A percentile compares a stretch with the other conserved stretches of the same genome.
Evolutionary conservation across 805 yeast species (phyloP).

Genomic region (Yarrowia yakushimensis): DNA sequence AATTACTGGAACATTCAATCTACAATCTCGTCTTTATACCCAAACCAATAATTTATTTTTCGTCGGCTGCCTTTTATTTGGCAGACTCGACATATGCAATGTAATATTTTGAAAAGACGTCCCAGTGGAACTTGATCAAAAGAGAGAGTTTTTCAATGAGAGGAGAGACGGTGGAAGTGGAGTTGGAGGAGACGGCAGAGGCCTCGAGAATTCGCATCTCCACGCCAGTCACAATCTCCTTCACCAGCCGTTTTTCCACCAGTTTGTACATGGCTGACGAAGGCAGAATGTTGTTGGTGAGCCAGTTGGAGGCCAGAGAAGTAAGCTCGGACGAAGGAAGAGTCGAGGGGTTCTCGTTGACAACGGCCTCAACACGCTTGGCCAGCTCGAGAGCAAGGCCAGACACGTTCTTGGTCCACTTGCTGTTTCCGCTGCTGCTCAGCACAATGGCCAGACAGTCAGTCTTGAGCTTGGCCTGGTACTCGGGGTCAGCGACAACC

Average conservation of each 20-base stretch:
- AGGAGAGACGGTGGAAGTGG: constrained; percentile 28
- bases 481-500: constrained; percentile 37
- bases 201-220: neutral
- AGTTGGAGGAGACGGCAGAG: constrained; percentile 25
- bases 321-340: constrained; percentile 45
- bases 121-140: constrained; percentile 74
- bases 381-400: constrained; percentile 67
- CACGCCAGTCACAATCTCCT: constrained; percentile 25
- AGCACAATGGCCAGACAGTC: constrained; percentile 76
- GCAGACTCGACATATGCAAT: constrained; percentile 32
- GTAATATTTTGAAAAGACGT: constrained; percentile 73
- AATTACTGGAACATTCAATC: too few relatives aligned
- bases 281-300: constrained; percentile 83
- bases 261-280: constrained; percentile 69
- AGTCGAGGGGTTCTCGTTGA: constrained; percentile 20
- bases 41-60: constrained; percentile 22
- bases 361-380: constrained; percentile 36
- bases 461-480: constrained; percentile 51
- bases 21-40: neutral
- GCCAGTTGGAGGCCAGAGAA: constrained; percentile 71
- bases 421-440: constrained; percentile 80
- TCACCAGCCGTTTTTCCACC: constrained; percentile 54
- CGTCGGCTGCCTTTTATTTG: neutral
- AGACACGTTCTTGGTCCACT: constrained; percentile 83
- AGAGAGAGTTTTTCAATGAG: constrained; percentile 45